phyloP scores from a whole-genome alignment of 2,329 filamentous ascomycete genomes.

The Ophiocordyceps camponoti-floridani region DNA sequence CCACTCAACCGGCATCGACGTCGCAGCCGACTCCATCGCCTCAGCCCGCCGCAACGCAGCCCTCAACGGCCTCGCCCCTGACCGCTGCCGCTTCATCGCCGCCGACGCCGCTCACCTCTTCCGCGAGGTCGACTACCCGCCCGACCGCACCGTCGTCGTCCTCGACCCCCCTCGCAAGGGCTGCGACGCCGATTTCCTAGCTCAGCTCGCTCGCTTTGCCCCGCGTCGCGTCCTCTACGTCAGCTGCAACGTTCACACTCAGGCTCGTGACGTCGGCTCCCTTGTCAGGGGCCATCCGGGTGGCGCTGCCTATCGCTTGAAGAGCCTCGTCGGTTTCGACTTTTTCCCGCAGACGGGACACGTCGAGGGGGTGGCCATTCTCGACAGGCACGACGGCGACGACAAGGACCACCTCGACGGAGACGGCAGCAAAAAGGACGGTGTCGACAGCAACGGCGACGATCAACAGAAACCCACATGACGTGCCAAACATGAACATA shows the following conservation, averaged over 20 bases:
- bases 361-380: conserved; percentile 48
- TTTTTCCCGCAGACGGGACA: conserved; percentile 84
- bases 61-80: conserved; percentile 50
- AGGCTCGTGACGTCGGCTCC: conserved; percentile 81
- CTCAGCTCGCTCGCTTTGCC: conserved; percentile 60
- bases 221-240: conserved; percentile 80
- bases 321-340: conserved; percentile 83
- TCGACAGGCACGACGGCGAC: conserved; percentile 35
- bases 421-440: not conserved
- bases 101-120: conserved; percentile 79
- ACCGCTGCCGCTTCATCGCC: conserved; percentile 68
- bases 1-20: conserved; percentile 77
- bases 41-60: conserved; percentile 64
- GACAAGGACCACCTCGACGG: not conserved
- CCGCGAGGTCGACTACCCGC: conserved; percentile 50
- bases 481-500: no score
- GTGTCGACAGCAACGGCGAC: not conserved
- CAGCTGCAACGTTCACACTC: conserved; percentile 94
- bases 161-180: conserved; percentile 95
- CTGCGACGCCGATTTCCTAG: conserved; percentile 70
- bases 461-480: no score
- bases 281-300: conserved; percentile 50
- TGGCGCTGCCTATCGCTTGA: conserved; percentile 55
- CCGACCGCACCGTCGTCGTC: conserved; percentile 78
- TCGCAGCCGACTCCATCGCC: conserved; percentile 59